A percentile compares a stretch with the other conserved stretches of the same genome.
Conservation (phyloP, 306 rosid genomes). For the Dryas drummondii region DNA sequence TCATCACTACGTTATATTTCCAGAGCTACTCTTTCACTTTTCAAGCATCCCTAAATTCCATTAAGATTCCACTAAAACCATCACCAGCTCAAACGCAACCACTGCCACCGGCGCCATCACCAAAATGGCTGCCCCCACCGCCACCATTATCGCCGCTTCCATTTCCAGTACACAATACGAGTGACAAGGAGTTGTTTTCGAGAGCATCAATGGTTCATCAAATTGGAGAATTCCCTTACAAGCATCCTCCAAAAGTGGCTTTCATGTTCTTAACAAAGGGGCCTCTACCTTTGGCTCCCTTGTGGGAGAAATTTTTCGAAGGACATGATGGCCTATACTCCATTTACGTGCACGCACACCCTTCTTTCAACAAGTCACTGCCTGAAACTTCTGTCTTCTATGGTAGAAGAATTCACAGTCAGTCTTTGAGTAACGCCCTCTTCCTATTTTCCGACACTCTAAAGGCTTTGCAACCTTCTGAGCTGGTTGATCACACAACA, state of each 20-base stretch:
- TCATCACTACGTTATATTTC: slow-evolving; percentile 33
- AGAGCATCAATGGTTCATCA: slow-evolving; percentile 40
- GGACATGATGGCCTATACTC: slow-evolving; percentile 45
- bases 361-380: slow-evolving; percentile 45
- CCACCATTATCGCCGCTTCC: not conserved
- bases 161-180: slow-evolving; percentile 46
- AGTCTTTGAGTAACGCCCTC: slow-evolving; percentile 2
- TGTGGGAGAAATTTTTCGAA: slow-evolving; percentile 59
- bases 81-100: not conserved
- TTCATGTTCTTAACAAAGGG: slow-evolving; percentile 67
- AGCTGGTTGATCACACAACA: no score
- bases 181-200: slow-evolving; percentile 51
- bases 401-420: slow-evolving; percentile 58
- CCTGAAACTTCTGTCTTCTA: slow-evolving; percentile 51
- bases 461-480: no score
- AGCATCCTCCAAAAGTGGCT: slow-evolving; percentile 46
- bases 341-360: slow-evolving; percentile 56
- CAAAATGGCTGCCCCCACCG: not conserved
- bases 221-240: not conserved
- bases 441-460: no score
- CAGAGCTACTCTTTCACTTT: slow-evolving; percentile 30
- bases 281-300: slow-evolving; percentile 41
- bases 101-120: not conserved
- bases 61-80: not conserved
- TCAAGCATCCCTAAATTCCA: slow-evolving; percentile 13